Evolutionary conservation across 345 rosid genomes (phyloP).

Genomic region (Theobroma cacao): DNA sequence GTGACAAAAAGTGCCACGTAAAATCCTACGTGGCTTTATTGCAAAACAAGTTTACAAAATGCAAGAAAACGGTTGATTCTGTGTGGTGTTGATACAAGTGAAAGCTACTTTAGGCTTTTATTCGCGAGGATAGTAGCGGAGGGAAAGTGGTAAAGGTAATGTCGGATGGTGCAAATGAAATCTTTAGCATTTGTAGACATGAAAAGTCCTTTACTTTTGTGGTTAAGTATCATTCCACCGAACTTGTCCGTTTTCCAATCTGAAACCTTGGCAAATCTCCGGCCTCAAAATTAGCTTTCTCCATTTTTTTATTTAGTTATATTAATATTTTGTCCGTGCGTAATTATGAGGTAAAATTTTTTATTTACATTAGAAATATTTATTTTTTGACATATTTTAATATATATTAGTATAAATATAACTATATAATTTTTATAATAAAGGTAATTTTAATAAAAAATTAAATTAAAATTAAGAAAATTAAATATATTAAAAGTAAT

Average conservation of each 20-base stretch:
- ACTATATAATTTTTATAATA: too few species aligned
- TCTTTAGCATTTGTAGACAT: background rate
- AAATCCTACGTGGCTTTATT: background rate
- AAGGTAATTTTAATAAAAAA: too few species aligned
- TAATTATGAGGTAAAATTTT: too few species aligned
- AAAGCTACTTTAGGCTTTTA: background rate
- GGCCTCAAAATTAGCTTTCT: background rate
- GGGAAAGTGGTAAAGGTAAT: background rate
- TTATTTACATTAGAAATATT: too few species aligned
- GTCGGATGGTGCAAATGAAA: background rate
- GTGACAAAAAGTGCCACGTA: slow-evolving; percentile 7
- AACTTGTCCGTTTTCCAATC: background rate
- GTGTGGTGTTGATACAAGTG: background rate
- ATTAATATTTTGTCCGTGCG: too few species aligned
- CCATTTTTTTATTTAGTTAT: too few species aligned
- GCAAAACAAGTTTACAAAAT: background rate
- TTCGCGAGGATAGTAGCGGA: background rate
- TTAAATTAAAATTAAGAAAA: too few species aligned
- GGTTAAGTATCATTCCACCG: background rate
- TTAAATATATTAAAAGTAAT: too few species aligned
- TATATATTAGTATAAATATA: too few species aligned
- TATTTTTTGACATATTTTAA: too few species aligned
- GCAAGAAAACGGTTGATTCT: slow-evolving; percentile 3
- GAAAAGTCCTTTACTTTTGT: background rate
- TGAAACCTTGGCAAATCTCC: background rate